Conservation (phyloP, 2,329 filamentous ascomycete genomes). For the Trichoderma endophyticum region DNA sequence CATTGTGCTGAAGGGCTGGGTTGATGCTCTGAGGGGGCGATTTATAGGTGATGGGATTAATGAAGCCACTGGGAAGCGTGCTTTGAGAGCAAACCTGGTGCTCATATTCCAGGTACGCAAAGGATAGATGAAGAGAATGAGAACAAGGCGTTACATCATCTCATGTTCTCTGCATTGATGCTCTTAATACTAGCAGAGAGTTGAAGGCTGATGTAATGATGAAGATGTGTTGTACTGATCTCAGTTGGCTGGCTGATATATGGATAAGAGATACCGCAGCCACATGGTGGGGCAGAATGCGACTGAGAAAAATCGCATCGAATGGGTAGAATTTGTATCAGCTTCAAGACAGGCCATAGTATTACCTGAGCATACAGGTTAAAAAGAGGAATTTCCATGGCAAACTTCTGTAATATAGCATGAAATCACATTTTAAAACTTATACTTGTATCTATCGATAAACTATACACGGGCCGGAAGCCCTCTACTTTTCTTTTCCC, state of each 20-base stretch:
- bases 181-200: neutral
- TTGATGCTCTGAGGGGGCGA: neutral
- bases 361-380: neutral
- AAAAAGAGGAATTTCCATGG: neutral
- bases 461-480: slow-evolving; percentile 33
- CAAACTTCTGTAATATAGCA: neutral
- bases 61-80: neutral
- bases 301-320: neutral
- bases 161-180: neutral
- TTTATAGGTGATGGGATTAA: neutral
- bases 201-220: neutral
- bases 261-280: neutral
- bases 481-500: slow-evolving; percentile 27
- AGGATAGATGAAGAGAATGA: neutral
- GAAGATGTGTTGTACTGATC: neutral
- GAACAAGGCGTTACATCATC: neutral
- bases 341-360: neutral
- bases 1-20: slow-evolving; percentile 12
- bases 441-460: slow-evolving; percentile 32
- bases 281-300: neutral
- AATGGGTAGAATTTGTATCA: neutral
- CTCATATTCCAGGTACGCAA: neutral
- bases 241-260: neutral
- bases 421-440: neutral
- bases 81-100: neutral